Base-by-base conservation (phyloP, 164 flowering plant species). In the Buxus sempervirens region DNA sequence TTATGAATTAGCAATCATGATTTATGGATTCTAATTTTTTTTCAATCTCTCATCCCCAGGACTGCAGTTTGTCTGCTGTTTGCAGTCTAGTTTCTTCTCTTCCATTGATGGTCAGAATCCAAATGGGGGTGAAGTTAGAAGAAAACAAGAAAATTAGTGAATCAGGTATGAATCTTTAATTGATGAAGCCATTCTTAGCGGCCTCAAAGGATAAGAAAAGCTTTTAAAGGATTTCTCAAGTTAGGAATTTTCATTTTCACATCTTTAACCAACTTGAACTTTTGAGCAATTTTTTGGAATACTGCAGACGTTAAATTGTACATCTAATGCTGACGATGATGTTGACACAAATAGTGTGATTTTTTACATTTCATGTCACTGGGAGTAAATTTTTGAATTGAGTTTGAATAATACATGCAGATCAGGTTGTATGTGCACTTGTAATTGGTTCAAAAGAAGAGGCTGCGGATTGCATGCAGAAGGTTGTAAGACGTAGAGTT, bases 21-120 rank as follows among this genome's bases (percentile, higher is more conserved):
- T 32, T 3, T 32, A 59, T 23, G 27, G 61, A 21, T 4, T 66
- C 60, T 60, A 28, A 64, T 58, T 15, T 65, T n/a, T 24, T 66
- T 71, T 68, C 49, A 41, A 27, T 75, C 59, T 72, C 45, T 70
- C 10, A 64, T 71, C 62, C 32, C 67, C 84, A 95, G 98, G 93
- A 88, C 60, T 77, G 72, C 70, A 76, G 86, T 64, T 72, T 83
- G 69, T 72, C 89, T 49, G 82, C 84, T 1, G 74, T 90, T 64
- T 73, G 69, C 20, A 66, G 82, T 60, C 89, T 92, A 28, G 87
- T 95, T 74, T 81, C 84, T 67, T 75, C 70, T 64, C 95, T 95
- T 72, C 97, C 98, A 25, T 58, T 64, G 38, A 62, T 73, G 15
- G 49, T 92, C 54, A 83, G 81, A 79, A 82, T 77, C 63, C 66